These are phyloP conservation scores for Clarkia xantiana DNA, from an alignment of 345 rosid genomes.

Conservation along the genomic window DNA sequence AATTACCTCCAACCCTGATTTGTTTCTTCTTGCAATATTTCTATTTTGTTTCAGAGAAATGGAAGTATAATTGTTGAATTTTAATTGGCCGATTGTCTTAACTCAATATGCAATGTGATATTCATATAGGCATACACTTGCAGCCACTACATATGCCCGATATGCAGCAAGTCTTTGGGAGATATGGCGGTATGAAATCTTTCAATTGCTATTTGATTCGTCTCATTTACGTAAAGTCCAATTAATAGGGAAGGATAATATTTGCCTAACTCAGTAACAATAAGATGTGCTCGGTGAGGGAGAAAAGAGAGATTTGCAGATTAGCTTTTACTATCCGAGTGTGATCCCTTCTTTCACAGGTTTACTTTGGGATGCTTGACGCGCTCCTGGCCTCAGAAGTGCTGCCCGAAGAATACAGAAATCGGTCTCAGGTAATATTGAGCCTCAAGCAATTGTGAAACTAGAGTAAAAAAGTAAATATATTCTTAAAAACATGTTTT, in stretches of 20 bases:
- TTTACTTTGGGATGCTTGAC: slow-evolving; percentile 92
- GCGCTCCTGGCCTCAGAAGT: slow-evolving; percentile 75
- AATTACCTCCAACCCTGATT: slow-evolving; percentile 2
- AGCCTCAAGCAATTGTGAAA: background rate
- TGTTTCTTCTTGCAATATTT: slow-evolving; percentile 1
- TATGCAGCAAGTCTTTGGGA: slow-evolving; percentile 90
- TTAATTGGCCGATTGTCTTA: background rate
- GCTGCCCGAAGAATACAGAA: slow-evolving; percentile 77
- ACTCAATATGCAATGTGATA: background rate
- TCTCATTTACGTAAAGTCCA: no score
- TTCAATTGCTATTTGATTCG: background rate
- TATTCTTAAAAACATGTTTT: no score
- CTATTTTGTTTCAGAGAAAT: background rate
- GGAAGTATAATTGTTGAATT: background rate
- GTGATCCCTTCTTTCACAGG: slow-evolving; percentile 21
- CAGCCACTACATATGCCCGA: slow-evolving; percentile 82
- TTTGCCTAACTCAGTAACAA: no score
- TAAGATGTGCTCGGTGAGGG: background rate
- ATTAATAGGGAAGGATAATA: no score
- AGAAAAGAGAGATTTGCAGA: background rate
- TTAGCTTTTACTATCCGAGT: no score
- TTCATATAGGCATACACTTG: slow-evolving; percentile 69
- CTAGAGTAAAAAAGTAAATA: no score
- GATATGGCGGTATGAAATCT: slow-evolving; percentile 69
- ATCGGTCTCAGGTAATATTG: slow-evolving; percentile 54